Conservation (phyloP, 2,329 filamentous ascomycete species). For the Verticillium klebahnii region DNA sequence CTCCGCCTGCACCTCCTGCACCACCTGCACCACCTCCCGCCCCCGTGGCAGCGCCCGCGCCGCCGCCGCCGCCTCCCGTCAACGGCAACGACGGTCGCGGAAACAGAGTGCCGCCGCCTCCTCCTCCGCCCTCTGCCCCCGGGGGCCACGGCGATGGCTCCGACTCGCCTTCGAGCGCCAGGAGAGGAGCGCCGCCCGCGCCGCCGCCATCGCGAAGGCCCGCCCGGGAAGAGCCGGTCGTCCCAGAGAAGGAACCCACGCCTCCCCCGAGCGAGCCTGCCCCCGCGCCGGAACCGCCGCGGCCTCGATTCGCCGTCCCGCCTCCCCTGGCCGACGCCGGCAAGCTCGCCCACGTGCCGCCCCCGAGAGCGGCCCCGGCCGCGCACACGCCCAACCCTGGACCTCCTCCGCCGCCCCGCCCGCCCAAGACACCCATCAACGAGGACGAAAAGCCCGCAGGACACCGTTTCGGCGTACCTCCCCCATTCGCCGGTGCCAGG, state of each 20-base stretch:
- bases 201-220: conserved; percentile 58
- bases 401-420: conserved; percentile 63
- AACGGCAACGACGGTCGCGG: conserved; percentile 26
- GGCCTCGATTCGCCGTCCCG: conserved; percentile 48
- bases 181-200: conserved; percentile 44
- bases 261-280: conserved; percentile 52
- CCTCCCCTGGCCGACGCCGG: conserved; percentile 88
- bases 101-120: conserved; percentile 28
- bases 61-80: conserved; percentile 20
- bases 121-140: conserved; percentile 24
- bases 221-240: conserved; percentile 17
- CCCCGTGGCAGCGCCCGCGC: conserved; percentile 8
- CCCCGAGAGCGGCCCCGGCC: conserved; percentile 35
- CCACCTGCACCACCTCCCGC: conserved; percentile 14
- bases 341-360: conserved; percentile 65
- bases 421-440: conserved; percentile 66
- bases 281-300: conserved; percentile 31
- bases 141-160: conserved; percentile 13
- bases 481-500: conserved; percentile 65
- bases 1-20: conserved; percentile 14
- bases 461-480: conserved; percentile 71
- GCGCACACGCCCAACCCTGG: conserved; percentile 33
- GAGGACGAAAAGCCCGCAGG: conserved; percentile 50
- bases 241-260: conserved; percentile 39
- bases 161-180: conserved; percentile 39